phyloP scores from a whole-genome alignment of 2,329 filamentous ascomycete genomes.

The Neonectria punicea region DNA sequence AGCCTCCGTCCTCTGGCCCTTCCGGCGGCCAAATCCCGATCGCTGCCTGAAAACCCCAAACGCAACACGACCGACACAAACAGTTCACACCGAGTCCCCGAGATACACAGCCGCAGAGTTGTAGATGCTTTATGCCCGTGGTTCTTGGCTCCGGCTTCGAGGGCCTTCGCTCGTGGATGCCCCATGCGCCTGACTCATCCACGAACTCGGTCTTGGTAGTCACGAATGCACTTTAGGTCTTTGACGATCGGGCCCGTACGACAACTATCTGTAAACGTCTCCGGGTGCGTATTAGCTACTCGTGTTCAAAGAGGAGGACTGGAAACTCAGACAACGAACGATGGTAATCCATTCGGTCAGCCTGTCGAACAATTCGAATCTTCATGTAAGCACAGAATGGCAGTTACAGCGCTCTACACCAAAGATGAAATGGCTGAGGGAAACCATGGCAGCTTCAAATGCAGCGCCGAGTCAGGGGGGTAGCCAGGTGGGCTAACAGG shows the following conservation, averaged over 20 bases:
- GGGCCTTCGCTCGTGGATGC: not conserved
- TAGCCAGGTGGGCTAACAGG: not conserved
- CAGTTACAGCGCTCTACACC: not conserved
- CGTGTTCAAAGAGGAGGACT: not conserved
- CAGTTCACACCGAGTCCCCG: not conserved
- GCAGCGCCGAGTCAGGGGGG: not conserved
- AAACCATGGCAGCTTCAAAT: not conserved
- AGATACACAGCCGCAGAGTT: not conserved
- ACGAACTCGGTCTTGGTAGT: not conserved
- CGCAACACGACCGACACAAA: not conserved
- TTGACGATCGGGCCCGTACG: not conserved
- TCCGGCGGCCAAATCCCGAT: slow-evolving; percentile 51
- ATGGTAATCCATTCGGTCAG: not conserved
- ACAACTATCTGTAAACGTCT: not conserved
- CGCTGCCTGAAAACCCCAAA: slow-evolving; percentile 48
- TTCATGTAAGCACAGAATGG: not conserved
- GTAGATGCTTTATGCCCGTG: too few relatives aligned
- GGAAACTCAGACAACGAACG: not conserved
- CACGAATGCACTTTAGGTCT: not conserved
- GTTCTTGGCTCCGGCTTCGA: not conserved
- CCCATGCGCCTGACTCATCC: not conserved
- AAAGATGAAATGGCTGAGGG: not conserved
- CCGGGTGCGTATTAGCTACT: not conserved
- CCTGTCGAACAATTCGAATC: not conserved
- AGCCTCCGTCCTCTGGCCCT: slow-evolving; percentile 48